Percentiles rank a stretch among this genome's conserved stretches.
phyloP scores from a whole-genome alignment of 1,284 basidiomycete genomes.

The Earliella scabrosa region DNA sequence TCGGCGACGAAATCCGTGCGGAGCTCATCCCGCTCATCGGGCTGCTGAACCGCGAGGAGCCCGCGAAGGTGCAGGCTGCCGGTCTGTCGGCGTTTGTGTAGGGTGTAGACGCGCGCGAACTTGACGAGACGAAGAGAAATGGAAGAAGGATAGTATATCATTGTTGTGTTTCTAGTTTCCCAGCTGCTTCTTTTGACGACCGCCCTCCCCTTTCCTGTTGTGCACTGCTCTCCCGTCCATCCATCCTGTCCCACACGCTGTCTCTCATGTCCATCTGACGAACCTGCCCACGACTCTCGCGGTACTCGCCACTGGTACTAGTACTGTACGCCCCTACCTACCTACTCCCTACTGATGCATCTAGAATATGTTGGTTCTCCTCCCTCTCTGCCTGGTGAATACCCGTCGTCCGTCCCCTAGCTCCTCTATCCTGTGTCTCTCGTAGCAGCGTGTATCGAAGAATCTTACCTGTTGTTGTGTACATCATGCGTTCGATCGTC shows the following conservation, averaged over 20 bases:
- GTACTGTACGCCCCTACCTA: constrained; percentile 16
- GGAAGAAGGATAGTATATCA: not conserved
- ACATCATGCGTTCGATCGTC: too few relatives aligned
- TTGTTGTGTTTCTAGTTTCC: constrained; percentile 4
- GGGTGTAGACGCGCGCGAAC: constrained; percentile 10
- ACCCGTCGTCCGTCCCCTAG: not conserved
- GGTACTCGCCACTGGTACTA: constrained; percentile 4
- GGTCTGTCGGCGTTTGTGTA: constrained; percentile 63
- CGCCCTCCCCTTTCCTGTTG: constrained; percentile 16
- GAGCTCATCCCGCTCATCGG: constrained; percentile 80
- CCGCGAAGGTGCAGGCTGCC: constrained; percentile 76
- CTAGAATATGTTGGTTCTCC: constrained; percentile 24
- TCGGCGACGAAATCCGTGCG: constrained; percentile 76
- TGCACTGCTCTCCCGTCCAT: constrained; percentile 21
- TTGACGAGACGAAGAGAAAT: not conserved
- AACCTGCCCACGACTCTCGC: not conserved
- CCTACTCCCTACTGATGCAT: constrained; percentile 18
- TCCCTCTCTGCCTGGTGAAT: constrained; percentile 29
- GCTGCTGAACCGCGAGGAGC: constrained; percentile 75
- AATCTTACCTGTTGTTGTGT: too few relatives aligned
- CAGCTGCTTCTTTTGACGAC: too few relatives aligned
- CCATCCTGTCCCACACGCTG: not conserved
- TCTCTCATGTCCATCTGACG: not conserved
- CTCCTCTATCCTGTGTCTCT: too few relatives aligned
- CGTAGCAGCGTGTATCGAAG: too few relatives aligned